A percentile compares a stretch with the other conserved stretches of the same genome.
phyloP scores from a whole-genome alignment of 345 rosid species.

The Acer negundo region DNA sequence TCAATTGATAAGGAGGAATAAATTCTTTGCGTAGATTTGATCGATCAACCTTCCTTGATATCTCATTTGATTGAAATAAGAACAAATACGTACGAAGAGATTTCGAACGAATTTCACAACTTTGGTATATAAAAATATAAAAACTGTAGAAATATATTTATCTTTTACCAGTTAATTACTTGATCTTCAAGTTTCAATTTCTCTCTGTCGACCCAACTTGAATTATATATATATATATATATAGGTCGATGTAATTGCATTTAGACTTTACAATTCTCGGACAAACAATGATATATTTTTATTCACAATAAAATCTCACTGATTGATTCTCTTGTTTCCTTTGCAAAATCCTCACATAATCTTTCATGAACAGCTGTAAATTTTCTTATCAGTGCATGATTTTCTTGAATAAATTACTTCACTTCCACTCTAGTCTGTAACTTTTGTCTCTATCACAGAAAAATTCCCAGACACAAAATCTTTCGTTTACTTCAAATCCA shows the following conservation, averaged over 20 bases:
- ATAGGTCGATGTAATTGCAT: too few species aligned
- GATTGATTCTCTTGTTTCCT: background rate
- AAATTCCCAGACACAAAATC: constrained; percentile 14
- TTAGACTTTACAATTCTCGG: background rate
- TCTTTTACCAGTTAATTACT: too few species aligned
- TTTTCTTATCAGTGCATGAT: background rate
- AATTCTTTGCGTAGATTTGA: too few species aligned
- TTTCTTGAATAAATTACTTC: constrained; percentile 8
- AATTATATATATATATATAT: too few species aligned
- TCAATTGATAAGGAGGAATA: too few species aligned
- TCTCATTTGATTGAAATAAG: too few species aligned
- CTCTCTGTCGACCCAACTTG: too few species aligned
- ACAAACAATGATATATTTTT: background rate
- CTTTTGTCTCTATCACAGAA: background rate
- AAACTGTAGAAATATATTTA: too few species aligned
- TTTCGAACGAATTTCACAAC: too few species aligned
- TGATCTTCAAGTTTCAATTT: too few species aligned
- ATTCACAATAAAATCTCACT: constrained; percentile 6
- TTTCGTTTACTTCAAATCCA: constrained; percentile 8
- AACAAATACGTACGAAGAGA: too few species aligned
- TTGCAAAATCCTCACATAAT: background rate
- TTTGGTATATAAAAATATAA: too few species aligned
- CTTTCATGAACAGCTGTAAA: constrained; percentile 8
- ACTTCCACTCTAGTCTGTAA: constrained; percentile 9
- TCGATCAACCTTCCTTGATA: background rate